Evolutionary conservation across 306 rosid genomes (phyloP).

Genomic region (Astragalus membranaceus): DNA sequence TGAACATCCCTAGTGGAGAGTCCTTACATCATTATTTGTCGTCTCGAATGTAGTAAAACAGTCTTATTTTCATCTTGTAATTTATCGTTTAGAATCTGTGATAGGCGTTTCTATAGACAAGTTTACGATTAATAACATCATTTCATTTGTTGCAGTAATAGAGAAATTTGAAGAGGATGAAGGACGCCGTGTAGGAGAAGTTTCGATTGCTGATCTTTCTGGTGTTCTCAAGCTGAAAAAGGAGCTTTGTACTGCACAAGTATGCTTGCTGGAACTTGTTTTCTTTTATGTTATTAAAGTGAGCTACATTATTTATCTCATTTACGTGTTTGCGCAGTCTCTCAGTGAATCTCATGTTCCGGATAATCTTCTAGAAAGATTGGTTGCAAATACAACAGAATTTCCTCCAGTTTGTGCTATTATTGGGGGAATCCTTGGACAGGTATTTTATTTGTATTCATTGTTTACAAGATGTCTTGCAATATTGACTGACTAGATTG

Average conservation of each 20-base stretch:
- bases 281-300: neutral
- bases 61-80: neutral
- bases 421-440: constrained; percentile 90
- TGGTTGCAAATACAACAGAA: constrained; percentile 51
- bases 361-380: constrained; percentile 60
- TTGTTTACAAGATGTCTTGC: neutral
- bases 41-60: neutral
- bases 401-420: constrained; percentile 98
- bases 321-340: constrained; percentile 40
- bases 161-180: constrained; percentile 78
- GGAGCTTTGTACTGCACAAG: constrained; percentile 72
- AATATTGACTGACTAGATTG: neutral
- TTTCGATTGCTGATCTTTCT: constrained; percentile 62
- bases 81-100: neutral
- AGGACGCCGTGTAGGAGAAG: constrained; percentile 57
- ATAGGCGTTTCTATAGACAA: neutral
- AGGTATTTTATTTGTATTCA: constrained; percentile 40
- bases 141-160: constrained; percentile 41
- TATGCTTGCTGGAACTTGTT: constrained; percentile 22
- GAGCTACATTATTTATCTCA: neutral
- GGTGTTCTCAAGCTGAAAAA: constrained; percentile 58
- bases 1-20: neutral
- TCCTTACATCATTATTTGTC: neutral
- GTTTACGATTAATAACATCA: neutral
- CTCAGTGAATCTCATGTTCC: constrained; percentile 67